Evolutionary conservation across 345 rosid genomes (phyloP), one percentile per base, ranked within the genome.

Genomic region (Lumnitzera littorea): DNA sequence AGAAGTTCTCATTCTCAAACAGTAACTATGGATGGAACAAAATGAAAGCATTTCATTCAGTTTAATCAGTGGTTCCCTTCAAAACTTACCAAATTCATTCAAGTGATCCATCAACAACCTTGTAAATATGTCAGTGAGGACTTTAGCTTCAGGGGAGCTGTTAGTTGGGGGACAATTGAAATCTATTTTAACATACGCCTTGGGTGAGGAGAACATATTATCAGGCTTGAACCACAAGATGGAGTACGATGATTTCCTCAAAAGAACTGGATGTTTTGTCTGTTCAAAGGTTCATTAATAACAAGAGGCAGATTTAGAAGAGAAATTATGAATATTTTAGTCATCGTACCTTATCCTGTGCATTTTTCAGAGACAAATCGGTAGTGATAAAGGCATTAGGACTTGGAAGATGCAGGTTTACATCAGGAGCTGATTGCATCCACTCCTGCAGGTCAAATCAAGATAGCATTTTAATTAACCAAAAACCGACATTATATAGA

Each of bases 171-270:
- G 96, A 65, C 96, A 92, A 71, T 72, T 82, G 76, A 92, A 89
- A 72, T 85, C 80, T 75, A 92, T 81, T 76, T 73, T 84, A 46
- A 92, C 83, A 73, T 66, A 84, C 53, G 95, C 96, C 78, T 89
- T 91, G n/a, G 98, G 98, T 10, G 80, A 72, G 36, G 70, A 82
- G 80, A 91, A 89, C 69, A 72, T 72, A 50, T 86, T 84, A 65
- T 91, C 96, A 62, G 96, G 95, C 82, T 85, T 89, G 84, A 78
- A 83, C 96, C 96, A 89, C 60, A 87, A 62, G 29, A 74, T 83
- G 29, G 95, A 87, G 76, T 64, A 81, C 31, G 80, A 47, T 8
- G 97, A 74, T 70, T 81, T 88, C 64, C 88, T 82, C 54, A 84
- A 65, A 48, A 85, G 62, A 70, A 82, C 71, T 49, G 97, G 98